These are phyloP conservation scores for Orbilia oligospora DNA, from an alignment of 2,329 filamentous ascomycete genomes.

Conservation along the genomic window DNA sequence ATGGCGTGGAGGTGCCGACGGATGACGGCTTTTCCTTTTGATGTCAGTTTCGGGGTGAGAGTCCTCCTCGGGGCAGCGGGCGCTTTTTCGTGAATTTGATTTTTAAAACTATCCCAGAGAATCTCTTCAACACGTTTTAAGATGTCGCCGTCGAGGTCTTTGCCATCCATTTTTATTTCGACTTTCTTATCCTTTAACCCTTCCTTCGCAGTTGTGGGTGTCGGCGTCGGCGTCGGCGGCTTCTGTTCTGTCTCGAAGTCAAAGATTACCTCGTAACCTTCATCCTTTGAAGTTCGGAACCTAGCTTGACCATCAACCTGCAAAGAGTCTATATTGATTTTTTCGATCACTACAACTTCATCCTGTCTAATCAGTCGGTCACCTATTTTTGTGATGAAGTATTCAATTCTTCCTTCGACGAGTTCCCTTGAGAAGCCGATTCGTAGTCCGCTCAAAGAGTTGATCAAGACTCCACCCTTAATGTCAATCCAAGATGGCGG, in stretches of 20 bases:
- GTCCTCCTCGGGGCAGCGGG: constrained; percentile 22
- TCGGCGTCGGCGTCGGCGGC: not conserved
- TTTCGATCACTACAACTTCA: constrained; percentile 55
- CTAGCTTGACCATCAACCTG: constrained; percentile 42
- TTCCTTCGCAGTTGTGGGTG: constrained; percentile 24
- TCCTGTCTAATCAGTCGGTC: constrained; percentile 34
- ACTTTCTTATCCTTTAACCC: constrained; percentile 41
- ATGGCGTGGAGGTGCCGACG: constrained; percentile 57
- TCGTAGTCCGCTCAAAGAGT: constrained; percentile 50
- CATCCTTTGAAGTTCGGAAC: constrained; percentile 46
- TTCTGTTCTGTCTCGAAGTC: constrained; percentile 45
- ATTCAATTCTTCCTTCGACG: constrained; percentile 47
- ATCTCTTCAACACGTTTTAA: constrained; percentile 46
- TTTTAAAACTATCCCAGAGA: constrained; percentile 34
- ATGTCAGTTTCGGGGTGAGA: constrained; percentile 30
- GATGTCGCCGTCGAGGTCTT: constrained; percentile 44
- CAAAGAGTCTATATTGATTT: constrained; percentile 43
- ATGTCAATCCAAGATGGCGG: constrained; percentile 53
- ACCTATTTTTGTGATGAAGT: constrained; percentile 51
- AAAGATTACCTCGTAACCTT: constrained; percentile 52
- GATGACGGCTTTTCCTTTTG: constrained; percentile 24
- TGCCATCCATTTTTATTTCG: constrained; percentile 50
- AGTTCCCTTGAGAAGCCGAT: constrained; percentile 49
- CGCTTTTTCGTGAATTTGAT: constrained; percentile 15
- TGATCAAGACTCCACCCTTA: constrained; percentile 53